phyloP scores from a whole-genome alignment of 176 grass and related monocot genomes.

The Ampelocalamus luodianensis region DNA sequence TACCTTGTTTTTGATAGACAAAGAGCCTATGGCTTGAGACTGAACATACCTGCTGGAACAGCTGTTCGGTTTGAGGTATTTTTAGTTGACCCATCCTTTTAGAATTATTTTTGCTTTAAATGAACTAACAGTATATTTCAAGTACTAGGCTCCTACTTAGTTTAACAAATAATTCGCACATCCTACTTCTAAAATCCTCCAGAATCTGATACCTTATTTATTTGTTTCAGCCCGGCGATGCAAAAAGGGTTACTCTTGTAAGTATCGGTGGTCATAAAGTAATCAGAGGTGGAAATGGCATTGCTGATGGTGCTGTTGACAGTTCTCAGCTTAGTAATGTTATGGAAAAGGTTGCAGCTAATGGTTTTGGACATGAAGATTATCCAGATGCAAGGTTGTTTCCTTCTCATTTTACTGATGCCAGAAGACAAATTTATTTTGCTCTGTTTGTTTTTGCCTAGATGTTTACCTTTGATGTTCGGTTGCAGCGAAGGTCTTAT shows the following conservation, averaged over 20 bases:
- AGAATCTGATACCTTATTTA: conserved; percentile 26
- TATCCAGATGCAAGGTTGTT: conserved; percentile 71
- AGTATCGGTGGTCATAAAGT: conserved; percentile 84
- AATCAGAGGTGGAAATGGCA: conserved; percentile 85
- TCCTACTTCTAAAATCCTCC: background rate
- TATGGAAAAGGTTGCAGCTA: conserved; percentile 64
- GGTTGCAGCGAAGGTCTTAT: conserved; percentile 76
- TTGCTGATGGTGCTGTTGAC: conserved; percentile 78
- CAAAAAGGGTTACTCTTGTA: conserved; percentile 88
- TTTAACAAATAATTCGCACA: conserved; percentile 21
- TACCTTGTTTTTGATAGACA: conserved; percentile 93
- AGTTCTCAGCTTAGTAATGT: conserved; percentile 55
- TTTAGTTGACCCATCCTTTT: conserved; percentile 11
- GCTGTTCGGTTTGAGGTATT: conserved; percentile 94
- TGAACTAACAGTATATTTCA: conserved; percentile 14
- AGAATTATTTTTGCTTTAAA: background rate
- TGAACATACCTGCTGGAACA: conserved; percentile 93
- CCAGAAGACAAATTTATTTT: background rate
- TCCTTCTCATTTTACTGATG: conserved; percentile 3
- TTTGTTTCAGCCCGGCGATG: conserved; percentile 75
- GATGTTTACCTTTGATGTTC: conserved; percentile 44
- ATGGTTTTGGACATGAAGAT: conserved; percentile 80
- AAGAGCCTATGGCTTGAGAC: conserved; percentile 88
- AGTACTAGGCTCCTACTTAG: background rate
- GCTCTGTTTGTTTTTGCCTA: background rate